Conservation (phyloP, 2,329 filamentous ascomycete species). For the Sclerotinia borealis region DNA sequence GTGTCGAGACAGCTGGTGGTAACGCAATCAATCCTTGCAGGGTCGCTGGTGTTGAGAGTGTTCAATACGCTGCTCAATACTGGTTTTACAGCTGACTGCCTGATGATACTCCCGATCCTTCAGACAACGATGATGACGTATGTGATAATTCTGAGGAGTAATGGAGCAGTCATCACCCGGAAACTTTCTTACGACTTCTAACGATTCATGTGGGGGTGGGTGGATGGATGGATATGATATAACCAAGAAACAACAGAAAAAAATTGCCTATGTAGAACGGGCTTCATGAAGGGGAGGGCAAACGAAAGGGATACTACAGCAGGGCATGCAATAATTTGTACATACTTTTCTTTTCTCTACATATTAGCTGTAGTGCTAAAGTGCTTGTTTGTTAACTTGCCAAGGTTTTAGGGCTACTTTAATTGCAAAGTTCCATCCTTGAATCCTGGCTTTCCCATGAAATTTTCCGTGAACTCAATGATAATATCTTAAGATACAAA, state of each 20-base stretch:
- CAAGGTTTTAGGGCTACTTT: no score
- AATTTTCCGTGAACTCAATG: no score
- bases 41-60: slow-evolving; percentile 12
- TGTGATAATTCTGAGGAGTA: background rate
- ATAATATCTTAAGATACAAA: no score
- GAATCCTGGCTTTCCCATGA: no score
- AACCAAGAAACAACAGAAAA: background rate
- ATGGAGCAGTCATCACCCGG: background rate
- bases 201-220: background rate
- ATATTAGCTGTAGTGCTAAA: background rate
- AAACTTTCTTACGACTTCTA: background rate
- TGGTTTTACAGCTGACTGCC: slow-evolving; percentile 23
- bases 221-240: background rate
- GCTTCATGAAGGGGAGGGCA: background rate
- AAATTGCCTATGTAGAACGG: background rate
- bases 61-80: slow-evolving; percentile 30
- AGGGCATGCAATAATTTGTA: background rate
- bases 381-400: background rate
- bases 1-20: slow-evolving; percentile 31
- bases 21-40: slow-evolving; percentile 18
- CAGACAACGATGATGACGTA: background rate
- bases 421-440: no score
- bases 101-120: background rate
- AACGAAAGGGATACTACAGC: background rate
- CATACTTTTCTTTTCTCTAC: background rate